Evolutionary conservation across 139 green algal genomes (phyloP).

Genomic region (Deuterostichococcus epilithicus): DNA sequence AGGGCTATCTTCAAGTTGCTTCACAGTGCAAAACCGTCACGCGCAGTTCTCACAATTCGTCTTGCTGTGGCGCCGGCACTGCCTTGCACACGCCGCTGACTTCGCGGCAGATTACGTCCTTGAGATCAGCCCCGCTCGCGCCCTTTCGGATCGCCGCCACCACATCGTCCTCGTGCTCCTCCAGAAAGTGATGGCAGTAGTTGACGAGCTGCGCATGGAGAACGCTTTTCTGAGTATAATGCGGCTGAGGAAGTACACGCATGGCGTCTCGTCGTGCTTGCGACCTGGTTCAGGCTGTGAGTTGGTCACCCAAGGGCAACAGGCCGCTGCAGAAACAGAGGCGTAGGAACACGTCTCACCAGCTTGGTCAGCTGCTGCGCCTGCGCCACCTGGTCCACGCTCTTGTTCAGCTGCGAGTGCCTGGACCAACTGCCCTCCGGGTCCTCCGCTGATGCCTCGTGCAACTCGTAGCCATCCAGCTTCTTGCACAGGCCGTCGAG

Average conservation of each 20-base stretch:
- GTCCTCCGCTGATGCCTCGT: constrained; percentile 5
- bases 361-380: constrained; percentile 25
- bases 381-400: not conserved
- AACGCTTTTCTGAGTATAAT: no score
- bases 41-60: not conserved
- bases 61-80: not conserved
- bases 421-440: not conserved
- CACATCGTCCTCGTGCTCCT: constrained; percentile 54
- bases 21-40: no score
- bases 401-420: not conserved
- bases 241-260: no score
- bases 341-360: not conserved
- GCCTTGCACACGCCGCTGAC: not conserved
- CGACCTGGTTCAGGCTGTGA: no score
- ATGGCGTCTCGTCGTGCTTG: no score
- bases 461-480: constrained; percentile 55
- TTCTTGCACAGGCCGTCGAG: constrained; percentile 61
- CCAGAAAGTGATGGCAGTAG: constrained; percentile 52
- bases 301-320: no score
- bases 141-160: constrained; percentile 33
- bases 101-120: not conserved
- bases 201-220: constrained; percentile 38
- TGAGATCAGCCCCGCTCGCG: not conserved
- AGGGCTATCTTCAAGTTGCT: no score
- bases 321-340: no score